phyloP scores from a whole-genome alignment of 257 asterid species.

The Anisodus tanguticus region DNA sequence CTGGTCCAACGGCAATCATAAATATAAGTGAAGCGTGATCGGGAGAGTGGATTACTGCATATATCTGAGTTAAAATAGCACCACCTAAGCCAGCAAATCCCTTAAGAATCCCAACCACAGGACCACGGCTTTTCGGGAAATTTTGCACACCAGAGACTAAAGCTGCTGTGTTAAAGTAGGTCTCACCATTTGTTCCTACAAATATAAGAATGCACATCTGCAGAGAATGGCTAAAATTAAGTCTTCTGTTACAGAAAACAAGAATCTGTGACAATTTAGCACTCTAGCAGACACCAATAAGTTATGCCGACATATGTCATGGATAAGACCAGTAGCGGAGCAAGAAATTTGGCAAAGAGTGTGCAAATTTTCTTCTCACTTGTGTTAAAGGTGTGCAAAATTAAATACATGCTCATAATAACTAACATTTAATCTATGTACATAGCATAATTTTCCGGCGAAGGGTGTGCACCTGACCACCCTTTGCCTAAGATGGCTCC shows the following conservation, averaged over 20 bases:
- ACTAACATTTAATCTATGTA: no score
- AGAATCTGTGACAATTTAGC: neutral
- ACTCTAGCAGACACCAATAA: neutral
- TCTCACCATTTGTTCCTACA: constrained; percentile 70
- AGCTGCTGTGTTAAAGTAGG: constrained; percentile 66
- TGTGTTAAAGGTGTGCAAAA: no score
- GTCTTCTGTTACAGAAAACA: neutral
- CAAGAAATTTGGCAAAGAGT: no score
- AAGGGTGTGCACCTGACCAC: no score
- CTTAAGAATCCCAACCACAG: constrained; percentile 70
- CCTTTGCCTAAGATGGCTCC: no score
- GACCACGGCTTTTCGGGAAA: constrained; percentile 72
- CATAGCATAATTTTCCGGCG: no score
- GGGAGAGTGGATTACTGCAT: constrained; percentile 49
- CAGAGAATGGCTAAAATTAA: neutral
- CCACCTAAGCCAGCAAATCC: constrained; percentile 72
- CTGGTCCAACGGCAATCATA: constrained; percentile 69
- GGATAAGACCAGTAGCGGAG: neutral
- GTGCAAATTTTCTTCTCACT: no score
- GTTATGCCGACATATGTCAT: neutral
- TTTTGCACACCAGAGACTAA: constrained; percentile 64
- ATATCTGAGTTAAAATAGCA: constrained; percentile 63
- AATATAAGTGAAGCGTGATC: constrained; percentile 64
- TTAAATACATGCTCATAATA: no score
- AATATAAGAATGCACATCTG: constrained; percentile 73